Evolutionary conservation across 208 protist species (phyloP).

Genomic region (Acanthamoeba healyi): DNA sequence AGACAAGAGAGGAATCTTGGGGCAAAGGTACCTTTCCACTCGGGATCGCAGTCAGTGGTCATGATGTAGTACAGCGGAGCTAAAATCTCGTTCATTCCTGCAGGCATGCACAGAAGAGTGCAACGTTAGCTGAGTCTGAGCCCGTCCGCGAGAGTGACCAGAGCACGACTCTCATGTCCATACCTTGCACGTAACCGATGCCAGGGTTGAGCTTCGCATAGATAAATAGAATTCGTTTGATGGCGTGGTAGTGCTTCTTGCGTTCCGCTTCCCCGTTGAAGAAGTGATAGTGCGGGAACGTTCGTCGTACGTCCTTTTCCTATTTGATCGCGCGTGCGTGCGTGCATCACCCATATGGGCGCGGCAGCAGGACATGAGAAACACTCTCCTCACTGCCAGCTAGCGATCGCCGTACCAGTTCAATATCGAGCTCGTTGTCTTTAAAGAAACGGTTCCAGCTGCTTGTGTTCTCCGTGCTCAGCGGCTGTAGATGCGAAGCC

Average conservation of each 20-base stretch:
- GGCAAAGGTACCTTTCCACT: conserved; percentile 19
- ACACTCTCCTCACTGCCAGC: too few species aligned
- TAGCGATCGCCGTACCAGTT: conserved; percentile 80
- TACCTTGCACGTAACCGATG: conserved; percentile 83
- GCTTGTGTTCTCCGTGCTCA: conserved; percentile 76
- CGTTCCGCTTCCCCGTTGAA: conserved; percentile 80
- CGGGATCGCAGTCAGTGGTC: conserved; percentile 79
- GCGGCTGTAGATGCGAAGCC: too few species aligned
- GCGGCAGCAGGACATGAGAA: not conserved
- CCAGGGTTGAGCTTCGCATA: conserved; percentile 90
- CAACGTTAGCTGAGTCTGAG: too few species aligned
- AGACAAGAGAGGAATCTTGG: too few species aligned
- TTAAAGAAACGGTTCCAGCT: conserved; percentile 86
- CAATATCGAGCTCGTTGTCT: conserved; percentile 82
- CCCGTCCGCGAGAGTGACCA: not conserved
- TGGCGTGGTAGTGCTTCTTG: conserved; percentile 66
- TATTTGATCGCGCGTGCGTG: not conserved
- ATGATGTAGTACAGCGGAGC: conserved; percentile 92
- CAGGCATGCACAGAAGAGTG: not conserved
- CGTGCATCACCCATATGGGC: too few species aligned
- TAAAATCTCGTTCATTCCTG: conserved; percentile 92
- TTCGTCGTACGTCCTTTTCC: conserved; percentile 87
- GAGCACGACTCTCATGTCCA: not conserved
- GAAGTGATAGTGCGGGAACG: conserved; percentile 86
- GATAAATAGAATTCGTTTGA: conserved; percentile 87